Conservation (phyloP, 768 basidiomycete species). For the Scleroderma bovista region DNA sequence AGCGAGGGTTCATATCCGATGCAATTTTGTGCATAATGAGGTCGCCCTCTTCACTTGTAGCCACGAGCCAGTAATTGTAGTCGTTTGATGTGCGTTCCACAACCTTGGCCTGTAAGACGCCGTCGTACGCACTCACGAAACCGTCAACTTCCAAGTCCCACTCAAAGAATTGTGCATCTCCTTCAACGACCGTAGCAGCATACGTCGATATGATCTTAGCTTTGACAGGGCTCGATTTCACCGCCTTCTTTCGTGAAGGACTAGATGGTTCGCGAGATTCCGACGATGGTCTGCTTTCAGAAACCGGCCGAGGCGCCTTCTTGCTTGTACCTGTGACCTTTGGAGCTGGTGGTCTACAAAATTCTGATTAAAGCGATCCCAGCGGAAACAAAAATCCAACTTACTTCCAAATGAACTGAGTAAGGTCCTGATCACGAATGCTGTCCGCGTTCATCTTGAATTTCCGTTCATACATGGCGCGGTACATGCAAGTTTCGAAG, state of each 20-base stretch:
- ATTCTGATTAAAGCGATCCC: not conserved
- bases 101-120: constrained; percentile 50
- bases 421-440: constrained; percentile 60
- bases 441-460: constrained; percentile 67
- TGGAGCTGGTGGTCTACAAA: constrained; percentile 19
- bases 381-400: constrained; percentile 23
- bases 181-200: constrained; percentile 27
- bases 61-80: constrained; percentile 58
- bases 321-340: constrained; percentile 14
- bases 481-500: constrained; percentile 92
- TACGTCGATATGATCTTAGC: constrained; percentile 13
- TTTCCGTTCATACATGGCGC: constrained; percentile 96
- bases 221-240: constrained; percentile 8
- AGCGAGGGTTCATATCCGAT: constrained; percentile 67
- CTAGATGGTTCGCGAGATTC: constrained; percentile 6
- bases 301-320: constrained; percentile 10
- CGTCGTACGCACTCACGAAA: constrained; percentile 44
- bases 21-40: constrained; percentile 58
- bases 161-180: constrained; percentile 52
- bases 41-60: constrained; percentile 44
- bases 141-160: constrained; percentile 50
- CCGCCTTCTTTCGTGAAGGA: constrained; percentile 12
- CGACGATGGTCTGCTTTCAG: constrained; percentile 3
- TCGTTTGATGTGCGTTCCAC: constrained; percentile 36
- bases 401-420: constrained; percentile 79